Percentiles rank a stretch among this genome's conserved stretches.
These are phyloP conservation scores for Scleroderma citrinum DNA, from an alignment of 768 basidiomycete genomes.

Conservation along the genomic window DNA sequence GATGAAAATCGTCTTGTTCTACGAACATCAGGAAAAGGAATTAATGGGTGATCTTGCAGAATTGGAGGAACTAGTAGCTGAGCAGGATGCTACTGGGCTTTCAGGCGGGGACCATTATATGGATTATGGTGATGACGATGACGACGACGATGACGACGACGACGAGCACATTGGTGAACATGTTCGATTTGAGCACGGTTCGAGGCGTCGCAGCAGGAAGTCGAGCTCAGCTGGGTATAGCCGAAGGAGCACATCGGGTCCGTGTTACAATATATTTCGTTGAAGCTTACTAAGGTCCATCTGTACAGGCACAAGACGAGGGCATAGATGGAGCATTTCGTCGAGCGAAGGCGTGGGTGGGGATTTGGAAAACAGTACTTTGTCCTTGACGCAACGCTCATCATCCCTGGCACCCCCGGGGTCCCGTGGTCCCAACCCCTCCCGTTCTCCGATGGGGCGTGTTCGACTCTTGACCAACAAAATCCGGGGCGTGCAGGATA, in stretches of 20 bases:
- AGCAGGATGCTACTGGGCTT: conserved; percentile 57
- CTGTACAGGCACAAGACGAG: conserved; percentile 8
- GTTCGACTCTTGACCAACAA: conserved; percentile 40
- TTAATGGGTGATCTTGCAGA: conserved; percentile 54
- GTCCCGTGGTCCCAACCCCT: conserved; percentile 16
- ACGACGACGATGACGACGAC: conserved; percentile 55
- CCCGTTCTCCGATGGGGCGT: conserved; percentile 31
- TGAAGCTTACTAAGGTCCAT: not conserved
- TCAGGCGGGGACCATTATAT: conserved; percentile 45
- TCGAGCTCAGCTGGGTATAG: conserved; percentile 23
- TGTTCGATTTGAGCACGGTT: conserved; percentile 23
- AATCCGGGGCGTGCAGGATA: conserved; percentile 47
- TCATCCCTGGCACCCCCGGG: conserved; percentile 11
- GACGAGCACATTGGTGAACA: conserved; percentile 40
- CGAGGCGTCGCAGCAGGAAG: conserved; percentile 33
- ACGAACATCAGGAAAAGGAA: conserved; percentile 69
- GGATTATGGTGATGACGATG: conserved; percentile 44
- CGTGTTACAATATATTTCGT: not conserved
- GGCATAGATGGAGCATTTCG: conserved; percentile 38
- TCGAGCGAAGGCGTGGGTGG: conserved; percentile 39
- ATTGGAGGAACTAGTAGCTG: conserved; percentile 49
- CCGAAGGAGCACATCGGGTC: conserved; percentile 20
- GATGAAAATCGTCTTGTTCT: conserved; percentile 75
- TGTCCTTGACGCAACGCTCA: conserved; percentile 6
- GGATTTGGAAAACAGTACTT: conserved; percentile 31